Conservation (phyloP, 345 rosid species). For the Lepidium sativum region DNA sequence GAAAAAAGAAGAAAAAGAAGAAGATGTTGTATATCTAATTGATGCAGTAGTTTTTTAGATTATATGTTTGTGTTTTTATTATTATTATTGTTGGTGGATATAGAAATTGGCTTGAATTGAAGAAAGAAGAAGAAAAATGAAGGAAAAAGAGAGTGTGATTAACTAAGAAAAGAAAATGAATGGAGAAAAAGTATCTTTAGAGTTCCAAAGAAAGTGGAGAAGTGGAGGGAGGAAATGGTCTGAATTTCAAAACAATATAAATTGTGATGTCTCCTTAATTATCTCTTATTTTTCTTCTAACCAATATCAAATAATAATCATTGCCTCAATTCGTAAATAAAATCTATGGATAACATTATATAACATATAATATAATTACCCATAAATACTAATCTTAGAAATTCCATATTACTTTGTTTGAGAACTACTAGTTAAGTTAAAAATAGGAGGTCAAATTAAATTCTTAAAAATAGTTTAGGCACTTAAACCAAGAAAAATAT, state of each 20-base stretch:
- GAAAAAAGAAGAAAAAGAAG: not conserved
- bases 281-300: slow-evolving; percentile 4
- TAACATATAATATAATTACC: not conserved
- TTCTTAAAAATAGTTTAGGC: too few relatives aligned
- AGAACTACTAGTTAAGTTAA: too few relatives aligned
- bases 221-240: slow-evolving; percentile 23
- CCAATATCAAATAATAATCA: not conserved
- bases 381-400: not conserved
- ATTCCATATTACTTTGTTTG: too few relatives aligned
- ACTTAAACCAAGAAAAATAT: too few relatives aligned
- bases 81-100: not conserved
- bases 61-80: not conserved
- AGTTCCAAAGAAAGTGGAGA: slow-evolving; percentile 30
- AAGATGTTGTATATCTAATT: not conserved
- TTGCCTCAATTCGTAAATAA: too few relatives aligned
- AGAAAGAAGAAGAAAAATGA: too few relatives aligned
- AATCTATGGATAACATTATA: not conserved
- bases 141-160: too few relatives aligned
- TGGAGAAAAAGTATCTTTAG: slow-evolving; percentile 17
- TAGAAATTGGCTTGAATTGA: slow-evolving; percentile 2
- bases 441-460: too few relatives aligned
- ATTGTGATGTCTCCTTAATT: slow-evolving; percentile 23
- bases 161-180: slow-evolving; percentile 19
- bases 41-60: not conserved
- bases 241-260: slow-evolving; percentile 8